phyloP scores from a whole-genome alignment of 2,329 filamentous ascomycete genomes.

The Pseudocercospora pini-densiflorae region DNA sequence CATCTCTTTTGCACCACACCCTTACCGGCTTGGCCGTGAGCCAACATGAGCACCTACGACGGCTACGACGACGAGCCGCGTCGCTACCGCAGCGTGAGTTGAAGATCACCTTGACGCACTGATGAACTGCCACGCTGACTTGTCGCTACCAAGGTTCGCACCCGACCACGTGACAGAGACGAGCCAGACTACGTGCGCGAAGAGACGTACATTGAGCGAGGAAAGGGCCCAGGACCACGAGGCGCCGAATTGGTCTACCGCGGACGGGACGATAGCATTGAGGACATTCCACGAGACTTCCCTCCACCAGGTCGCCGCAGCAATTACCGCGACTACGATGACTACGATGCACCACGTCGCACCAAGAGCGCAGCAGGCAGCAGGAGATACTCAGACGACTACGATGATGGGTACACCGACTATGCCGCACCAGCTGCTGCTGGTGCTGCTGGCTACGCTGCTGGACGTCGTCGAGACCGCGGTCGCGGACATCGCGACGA shows the following conservation, averaged over 20 bases:
- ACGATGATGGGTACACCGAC: slow-evolving; percentile 63
- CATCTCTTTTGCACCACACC: slow-evolving; percentile 17
- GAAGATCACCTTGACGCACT: background rate
- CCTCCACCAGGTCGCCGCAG: slow-evolving; percentile 62
- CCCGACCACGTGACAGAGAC: slow-evolving; percentile 51
- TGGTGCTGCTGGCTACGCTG: slow-evolving; percentile 45
- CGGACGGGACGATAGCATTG: slow-evolving; percentile 76
- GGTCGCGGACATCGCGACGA: slow-evolving; percentile 52
- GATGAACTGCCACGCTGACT: slow-evolving; percentile 21
- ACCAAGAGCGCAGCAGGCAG: slow-evolving; percentile 64
- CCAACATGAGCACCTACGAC: slow-evolving; percentile 55
- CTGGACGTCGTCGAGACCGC: slow-evolving; percentile 36
- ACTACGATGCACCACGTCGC: slow-evolving; percentile 57
- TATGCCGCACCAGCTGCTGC: slow-evolving; percentile 50
- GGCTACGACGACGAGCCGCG: slow-evolving; percentile 53
- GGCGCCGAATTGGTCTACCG: slow-evolving; percentile 54
- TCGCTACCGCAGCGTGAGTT: slow-evolving; percentile 45
- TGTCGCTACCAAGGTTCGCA: slow-evolving; percentile 35
- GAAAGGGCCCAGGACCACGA: slow-evolving; percentile 47
- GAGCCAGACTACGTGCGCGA: slow-evolving; percentile 57
- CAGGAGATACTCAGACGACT: slow-evolving; percentile 48
- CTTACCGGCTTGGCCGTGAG: slow-evolving; percentile 12
- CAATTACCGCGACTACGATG: slow-evolving; percentile 44
- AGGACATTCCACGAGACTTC: slow-evolving; percentile 84
- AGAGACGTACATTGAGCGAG: slow-evolving; percentile 55